phyloP scores from a whole-genome alignment of 176 grass and related monocot species.

The Hordeum marinum region DNA sequence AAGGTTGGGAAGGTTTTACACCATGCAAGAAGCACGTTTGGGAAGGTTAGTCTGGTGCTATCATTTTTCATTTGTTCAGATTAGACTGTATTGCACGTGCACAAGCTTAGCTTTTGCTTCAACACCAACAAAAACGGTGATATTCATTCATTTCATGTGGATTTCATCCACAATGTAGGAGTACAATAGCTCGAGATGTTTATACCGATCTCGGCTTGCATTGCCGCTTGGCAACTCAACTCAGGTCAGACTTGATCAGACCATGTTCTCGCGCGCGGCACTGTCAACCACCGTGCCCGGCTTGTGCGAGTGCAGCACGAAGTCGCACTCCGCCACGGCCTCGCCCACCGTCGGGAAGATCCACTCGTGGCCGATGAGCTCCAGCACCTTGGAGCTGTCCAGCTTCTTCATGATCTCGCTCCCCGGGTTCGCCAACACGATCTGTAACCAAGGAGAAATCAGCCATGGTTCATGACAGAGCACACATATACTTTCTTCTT shows the following conservation, averaged over 20 bases:
- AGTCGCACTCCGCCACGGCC: constrained; percentile 61
- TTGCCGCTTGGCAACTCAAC: neutral
- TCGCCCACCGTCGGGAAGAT: constrained; percentile 85
- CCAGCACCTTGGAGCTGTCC: constrained; percentile 71
- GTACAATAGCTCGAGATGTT: constrained; percentile 31
- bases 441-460: constrained; percentile 34
- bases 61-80: neutral
- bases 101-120: neutral
- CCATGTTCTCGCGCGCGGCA: constrained; percentile 35
- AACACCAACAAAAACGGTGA: constrained; percentile 5
- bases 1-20: too few species aligned
- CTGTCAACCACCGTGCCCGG: constrained; percentile 2
- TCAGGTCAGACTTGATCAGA: constrained; percentile 29
- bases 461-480: neutral
- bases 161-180: neutral
- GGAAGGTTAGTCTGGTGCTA: neutral
- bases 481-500: neutral
- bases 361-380: constrained; percentile 77
- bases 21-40: neutral
- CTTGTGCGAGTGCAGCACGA: constrained; percentile 58
- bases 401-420: constrained; percentile 98
- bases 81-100: neutral
- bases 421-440: constrained; percentile 79
- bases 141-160: constrained; percentile 15
- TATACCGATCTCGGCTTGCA: constrained; percentile 30